Evolutionary conservation across 768 basidiomycete species (phyloP).

Genomic region (Boletus reticuloceps): DNA sequence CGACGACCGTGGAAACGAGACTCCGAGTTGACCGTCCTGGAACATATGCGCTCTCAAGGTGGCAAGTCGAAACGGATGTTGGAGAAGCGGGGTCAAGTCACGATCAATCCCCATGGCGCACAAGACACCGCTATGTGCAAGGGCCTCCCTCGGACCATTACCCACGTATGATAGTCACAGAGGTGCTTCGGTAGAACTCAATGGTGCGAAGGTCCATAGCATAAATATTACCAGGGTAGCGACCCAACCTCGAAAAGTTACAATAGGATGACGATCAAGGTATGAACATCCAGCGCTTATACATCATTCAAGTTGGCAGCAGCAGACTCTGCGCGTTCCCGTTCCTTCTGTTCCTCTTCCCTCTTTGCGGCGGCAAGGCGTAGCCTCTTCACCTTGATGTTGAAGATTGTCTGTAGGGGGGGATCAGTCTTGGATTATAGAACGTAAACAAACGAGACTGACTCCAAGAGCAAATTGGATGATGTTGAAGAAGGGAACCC

Average conservation of each 20-base stretch:
- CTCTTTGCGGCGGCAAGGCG: conserved; percentile 54
- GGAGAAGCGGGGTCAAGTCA: conserved; percentile 32
- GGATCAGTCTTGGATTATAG: neutral
- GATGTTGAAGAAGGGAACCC: conserved; percentile 86
- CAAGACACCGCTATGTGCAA: conserved; percentile 42
- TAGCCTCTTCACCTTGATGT: conserved; percentile 65
- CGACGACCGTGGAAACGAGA: conserved; percentile 42
- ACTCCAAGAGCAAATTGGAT: conserved; percentile 78
- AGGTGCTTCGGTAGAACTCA: conserved; percentile 8
- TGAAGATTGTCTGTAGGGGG: conserved; percentile 61
- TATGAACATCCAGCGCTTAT: conserved; percentile 14
- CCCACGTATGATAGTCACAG: conserved; percentile 36
- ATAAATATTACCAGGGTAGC: conserved; percentile 15
- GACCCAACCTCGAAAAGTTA: neutral
- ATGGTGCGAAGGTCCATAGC: neutral
- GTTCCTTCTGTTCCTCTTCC: conserved; percentile 40
- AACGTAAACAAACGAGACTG: conserved; percentile 25
- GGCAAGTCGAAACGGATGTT: conserved; percentile 70
- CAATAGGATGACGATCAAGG: conserved; percentile 8
- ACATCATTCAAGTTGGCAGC: conserved; percentile 10
- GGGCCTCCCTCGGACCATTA: conserved; percentile 28
- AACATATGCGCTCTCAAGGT: conserved; percentile 60
- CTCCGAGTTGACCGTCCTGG: conserved; percentile 67
- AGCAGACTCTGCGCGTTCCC: conserved; percentile 25
- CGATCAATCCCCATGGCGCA: conserved; percentile 28